Conservation (phyloP, 805 yeast genomes). For the Metschnikowia vanudenii region DNA sequence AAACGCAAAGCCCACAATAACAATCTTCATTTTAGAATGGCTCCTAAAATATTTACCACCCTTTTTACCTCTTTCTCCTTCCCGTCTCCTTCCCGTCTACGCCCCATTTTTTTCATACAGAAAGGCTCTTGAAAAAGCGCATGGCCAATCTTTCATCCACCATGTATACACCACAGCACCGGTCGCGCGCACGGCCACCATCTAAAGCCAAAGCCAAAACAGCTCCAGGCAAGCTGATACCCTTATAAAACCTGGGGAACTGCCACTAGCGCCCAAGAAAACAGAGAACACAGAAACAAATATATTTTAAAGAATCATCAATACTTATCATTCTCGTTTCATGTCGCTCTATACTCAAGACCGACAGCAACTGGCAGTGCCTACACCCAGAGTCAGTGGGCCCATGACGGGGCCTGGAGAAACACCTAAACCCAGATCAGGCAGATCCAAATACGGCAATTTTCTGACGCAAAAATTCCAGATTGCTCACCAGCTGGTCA, state of each 20-base stretch:
- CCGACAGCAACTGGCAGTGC: conserved; percentile 17
- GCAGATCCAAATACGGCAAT: conserved; percentile 10
- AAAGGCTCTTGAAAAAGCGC: too few relatives aligned
- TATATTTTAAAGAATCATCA: background rate
- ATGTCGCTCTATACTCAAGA: conserved; percentile 11
- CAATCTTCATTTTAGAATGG: too few relatives aligned
- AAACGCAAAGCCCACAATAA: too few relatives aligned
- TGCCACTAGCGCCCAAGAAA: background rate
- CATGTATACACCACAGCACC: background rate
- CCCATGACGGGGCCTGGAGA: conserved; percentile 12
- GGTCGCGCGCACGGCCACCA: conserved; percentile 1
- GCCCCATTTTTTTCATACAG: too few relatives aligned
- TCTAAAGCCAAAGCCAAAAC: background rate
- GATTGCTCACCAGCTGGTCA: conserved; percentile 82
- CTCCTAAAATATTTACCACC: too few relatives aligned
- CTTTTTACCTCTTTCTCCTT: too few relatives aligned
- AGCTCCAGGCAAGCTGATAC: background rate
- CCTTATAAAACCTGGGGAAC: background rate
- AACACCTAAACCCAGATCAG: conserved; percentile 15
- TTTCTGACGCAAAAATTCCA: conserved; percentile 51
- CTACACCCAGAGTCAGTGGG: conserved; percentile 17
- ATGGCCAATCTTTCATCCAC: too few relatives aligned
- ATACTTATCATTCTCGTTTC: too few relatives aligned
- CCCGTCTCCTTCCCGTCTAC: too few relatives aligned
- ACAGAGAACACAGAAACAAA: background rate